Evolutionary conservation across 257 asterid species (phyloP), one percentile per base, ranked within the genome.

Genomic region (Penstemon davidsonii): DNA sequence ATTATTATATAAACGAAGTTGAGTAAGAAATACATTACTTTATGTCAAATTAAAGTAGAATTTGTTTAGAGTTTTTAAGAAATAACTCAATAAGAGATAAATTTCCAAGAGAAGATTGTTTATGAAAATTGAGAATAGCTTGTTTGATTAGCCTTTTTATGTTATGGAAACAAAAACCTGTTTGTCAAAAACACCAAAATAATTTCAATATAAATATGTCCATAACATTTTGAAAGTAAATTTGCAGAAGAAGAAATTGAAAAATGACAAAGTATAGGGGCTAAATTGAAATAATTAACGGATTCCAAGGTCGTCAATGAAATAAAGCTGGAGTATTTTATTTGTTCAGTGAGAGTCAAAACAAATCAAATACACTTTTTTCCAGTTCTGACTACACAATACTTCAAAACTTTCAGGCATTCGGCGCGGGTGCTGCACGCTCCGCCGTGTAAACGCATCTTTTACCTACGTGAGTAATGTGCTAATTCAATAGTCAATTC

Each of bases 341-440:
- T 18, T 55, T 8, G 18, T 15, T 15, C 18, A 15, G 18, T 15
- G 40, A 43, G 70, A 37, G 55, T 75, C 33, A 25, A 25, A 25
- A 25, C 33, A 25, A 25, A 25, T 59, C 33, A 25, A 25, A 25
- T 59, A 51, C 54, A 37, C 52, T 45, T 7, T 64, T 59, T 12
- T 5, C 10, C 51, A 65, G 57, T 64, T 62, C 72, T 59, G 50
- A 60, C 43, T 45, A 60, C 46, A 8, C 12, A 36, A 53, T 25
- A 38, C 38, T 60, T 67, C 41, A 58, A 62, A 10, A 65, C 78
- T 1, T 49, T 18, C 57, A 67, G 4, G 52, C 68, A 12, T 58
- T 49, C 60, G 60, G 4, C 67, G 68, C 53, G 64, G 2, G 15
- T 42, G 19, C 12, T 61, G 69, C 73, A 69, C 79, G 76, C 76